Evolutionary conservation across 805 yeast species (phyloP).

Genomic region (Komagataella phaffii): DNA sequence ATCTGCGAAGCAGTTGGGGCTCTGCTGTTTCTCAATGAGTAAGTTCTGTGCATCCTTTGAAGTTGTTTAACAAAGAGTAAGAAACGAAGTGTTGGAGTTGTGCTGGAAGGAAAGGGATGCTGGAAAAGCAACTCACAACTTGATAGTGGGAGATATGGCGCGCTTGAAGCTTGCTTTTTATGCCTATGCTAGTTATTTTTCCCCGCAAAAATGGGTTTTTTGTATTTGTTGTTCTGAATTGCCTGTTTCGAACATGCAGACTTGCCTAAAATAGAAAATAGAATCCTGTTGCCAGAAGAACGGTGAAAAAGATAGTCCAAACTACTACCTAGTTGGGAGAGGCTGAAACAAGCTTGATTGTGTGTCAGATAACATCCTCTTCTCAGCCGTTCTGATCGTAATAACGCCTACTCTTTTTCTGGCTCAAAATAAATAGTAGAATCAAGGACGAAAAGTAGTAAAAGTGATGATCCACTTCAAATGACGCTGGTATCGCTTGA

Average conservation of each 20-base stretch:
- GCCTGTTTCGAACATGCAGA: neutral
- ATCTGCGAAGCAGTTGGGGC: slow-evolving; percentile 97
- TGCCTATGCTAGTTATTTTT: neutral
- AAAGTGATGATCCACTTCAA: too few species aligned
- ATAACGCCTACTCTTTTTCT: too few species aligned
- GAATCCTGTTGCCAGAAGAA: neutral
- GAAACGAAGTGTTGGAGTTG: neutral
- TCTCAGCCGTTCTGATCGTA: too few species aligned
- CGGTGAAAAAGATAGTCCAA: neutral
- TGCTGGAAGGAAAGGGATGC: neutral
- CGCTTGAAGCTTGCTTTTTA: neutral
- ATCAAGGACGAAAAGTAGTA: too few species aligned
- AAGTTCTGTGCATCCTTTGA: slow-evolving; percentile 87
- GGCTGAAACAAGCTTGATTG: neutral
- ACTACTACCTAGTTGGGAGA: neutral
- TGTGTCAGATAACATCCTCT: too few species aligned
- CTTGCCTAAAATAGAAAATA: neutral
- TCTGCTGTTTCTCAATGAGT: slow-evolving; percentile 86
- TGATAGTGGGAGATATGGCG: neutral
- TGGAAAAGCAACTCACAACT: neutral
- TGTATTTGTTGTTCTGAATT: neutral
- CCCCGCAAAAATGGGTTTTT: neutral
- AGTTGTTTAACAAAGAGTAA: neutral
- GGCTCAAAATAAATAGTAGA: too few species aligned
- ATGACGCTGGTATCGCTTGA: too few species aligned